Percentiles rank a stretch among this genome's conserved stretches.
These are phyloP conservation scores for Kodamaea jinghongensis DNA, from an alignment of 805 yeast genomes.

Conservation along the genomic window DNA sequence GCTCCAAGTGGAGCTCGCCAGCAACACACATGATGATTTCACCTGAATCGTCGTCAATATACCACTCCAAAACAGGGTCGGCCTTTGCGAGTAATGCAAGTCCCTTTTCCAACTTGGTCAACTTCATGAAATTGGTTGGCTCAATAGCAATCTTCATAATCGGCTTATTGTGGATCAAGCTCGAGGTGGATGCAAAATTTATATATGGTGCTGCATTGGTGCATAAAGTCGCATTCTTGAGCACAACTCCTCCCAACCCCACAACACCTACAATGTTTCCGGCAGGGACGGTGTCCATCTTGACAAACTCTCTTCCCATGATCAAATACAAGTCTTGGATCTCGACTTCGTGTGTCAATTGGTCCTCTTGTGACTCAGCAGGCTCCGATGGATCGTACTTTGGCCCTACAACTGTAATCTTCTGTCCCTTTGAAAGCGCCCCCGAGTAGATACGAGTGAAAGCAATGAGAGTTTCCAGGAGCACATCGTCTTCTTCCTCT, in stretches of 20 bases:
- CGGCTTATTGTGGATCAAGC: conserved; percentile 66
- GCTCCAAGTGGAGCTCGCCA: conserved; percentile 92
- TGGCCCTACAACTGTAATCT: conserved; percentile 77
- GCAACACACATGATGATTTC: conserved; percentile 93
- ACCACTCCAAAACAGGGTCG: conserved; percentile 92
- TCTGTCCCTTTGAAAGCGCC: conserved; percentile 69
- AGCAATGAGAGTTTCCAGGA: conserved; percentile 73
- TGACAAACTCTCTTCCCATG: conserved; percentile 89
- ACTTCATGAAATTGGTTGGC: conserved; percentile 81
- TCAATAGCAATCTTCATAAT: conserved; percentile 95
- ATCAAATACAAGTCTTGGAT: conserved; percentile 72
- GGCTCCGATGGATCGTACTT: conserved; percentile 66
- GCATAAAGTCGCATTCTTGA: conserved; percentile 83
- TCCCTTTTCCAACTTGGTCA: conserved; percentile 75
- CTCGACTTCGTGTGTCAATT: conserved; percentile 54
- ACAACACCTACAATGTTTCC: conserved; percentile 95
- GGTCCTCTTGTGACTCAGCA: conserved; percentile 41
- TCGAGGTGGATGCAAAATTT: conserved; percentile 50
- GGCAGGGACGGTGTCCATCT: conserved; percentile 80
- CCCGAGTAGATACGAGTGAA: conserved; percentile 91
- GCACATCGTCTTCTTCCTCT: conserved; percentile 42
- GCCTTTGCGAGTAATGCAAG: conserved; percentile 76
- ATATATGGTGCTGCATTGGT: conserved; percentile 61
- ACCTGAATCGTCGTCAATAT: conserved; percentile 78
- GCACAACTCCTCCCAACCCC: conserved; percentile 76